phyloP scores from a whole-genome alignment of 2,329 filamentous ascomycete genomes.

The Neoscytalidium dimidiatum region DNA sequence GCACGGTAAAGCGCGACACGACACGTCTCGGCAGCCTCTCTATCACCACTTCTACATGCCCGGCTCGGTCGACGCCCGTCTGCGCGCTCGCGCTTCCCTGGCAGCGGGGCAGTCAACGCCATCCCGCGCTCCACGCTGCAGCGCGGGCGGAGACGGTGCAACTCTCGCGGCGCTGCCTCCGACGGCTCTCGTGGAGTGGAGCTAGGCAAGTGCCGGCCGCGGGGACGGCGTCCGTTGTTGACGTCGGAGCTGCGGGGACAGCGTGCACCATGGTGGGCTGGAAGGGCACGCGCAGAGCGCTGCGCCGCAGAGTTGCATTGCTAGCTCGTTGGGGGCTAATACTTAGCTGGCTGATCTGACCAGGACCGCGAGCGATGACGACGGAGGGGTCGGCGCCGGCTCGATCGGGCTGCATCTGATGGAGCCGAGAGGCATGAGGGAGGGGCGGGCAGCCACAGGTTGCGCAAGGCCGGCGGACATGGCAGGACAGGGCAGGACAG shows the following conservation, averaged over 20 bases:
- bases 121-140: too few relatives aligned
- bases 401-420: not conserved
- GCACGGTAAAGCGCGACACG: too few relatives aligned
- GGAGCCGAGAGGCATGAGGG: not conserved
- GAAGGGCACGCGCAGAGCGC: not conserved
- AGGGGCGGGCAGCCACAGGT: not conserved
- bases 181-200: not conserved
- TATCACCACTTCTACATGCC: too few relatives aligned
- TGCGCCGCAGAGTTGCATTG: slow-evolving; percentile 9
- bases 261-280: not conserved
- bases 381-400: too few relatives aligned
- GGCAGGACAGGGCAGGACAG: too few relatives aligned
- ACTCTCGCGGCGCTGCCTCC: not conserved
- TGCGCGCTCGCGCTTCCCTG: too few relatives aligned
- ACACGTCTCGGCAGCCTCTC: too few relatives aligned
- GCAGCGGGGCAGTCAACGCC: too few relatives aligned
- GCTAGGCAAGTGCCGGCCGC: not conserved
- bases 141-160: too few relatives aligned
- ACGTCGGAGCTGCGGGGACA: slow-evolving; percentile 2
- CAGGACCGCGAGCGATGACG: not conserved
- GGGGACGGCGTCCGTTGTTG: not conserved
- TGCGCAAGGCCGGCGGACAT: not conserved
- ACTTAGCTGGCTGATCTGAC: not conserved
- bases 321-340: not conserved
- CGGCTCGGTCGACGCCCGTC: too few relatives aligned